Percentiles rank a stretch among this genome's conserved stretches.
These are phyloP conservation scores for Diplocarpon mali DNA, from an alignment of 2,329 filamentous ascomycete genomes.

Conservation along the genomic window DNA sequence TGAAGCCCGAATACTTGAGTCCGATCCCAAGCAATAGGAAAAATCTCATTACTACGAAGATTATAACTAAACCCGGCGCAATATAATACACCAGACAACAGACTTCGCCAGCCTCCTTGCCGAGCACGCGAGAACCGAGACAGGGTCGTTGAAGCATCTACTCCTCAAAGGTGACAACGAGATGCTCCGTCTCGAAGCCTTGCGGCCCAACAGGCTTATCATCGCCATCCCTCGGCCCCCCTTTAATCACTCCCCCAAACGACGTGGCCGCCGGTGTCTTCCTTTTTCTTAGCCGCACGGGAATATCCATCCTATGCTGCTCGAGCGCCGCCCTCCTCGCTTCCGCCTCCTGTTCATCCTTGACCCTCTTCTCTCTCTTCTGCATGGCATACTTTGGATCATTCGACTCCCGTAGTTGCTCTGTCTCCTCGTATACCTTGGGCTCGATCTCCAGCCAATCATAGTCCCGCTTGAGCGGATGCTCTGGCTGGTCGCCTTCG, in stretches of 20 bases:
- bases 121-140: no score
- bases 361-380: not conserved
- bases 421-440: conserved; percentile 1
- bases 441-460: conserved; percentile 1
- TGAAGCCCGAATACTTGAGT: no score
- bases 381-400: not conserved
- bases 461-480: not conserved
- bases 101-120: no score
- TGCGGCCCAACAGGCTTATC: not conserved
- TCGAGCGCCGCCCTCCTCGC: not conserved
- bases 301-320: not conserved
- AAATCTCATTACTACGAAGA: no score
- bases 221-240: conserved; percentile 8
- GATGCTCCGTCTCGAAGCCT: not conserved
- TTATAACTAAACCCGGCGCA: no score
- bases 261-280: not conserved
- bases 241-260: no score
- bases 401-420: conserved; percentile 2
- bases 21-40: no score
- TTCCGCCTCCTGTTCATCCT: not conserved
- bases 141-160: no score
- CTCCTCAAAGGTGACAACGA: no score
- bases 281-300: not conserved
- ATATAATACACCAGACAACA: no score
- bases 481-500: conserved; percentile 27